Percentiles rank a stretch among this genome's conserved stretches.
Evolutionary conservation across 768 basidiomycete genomes (phyloP).

Genomic region (Guyanaporus albipodus): DNA sequence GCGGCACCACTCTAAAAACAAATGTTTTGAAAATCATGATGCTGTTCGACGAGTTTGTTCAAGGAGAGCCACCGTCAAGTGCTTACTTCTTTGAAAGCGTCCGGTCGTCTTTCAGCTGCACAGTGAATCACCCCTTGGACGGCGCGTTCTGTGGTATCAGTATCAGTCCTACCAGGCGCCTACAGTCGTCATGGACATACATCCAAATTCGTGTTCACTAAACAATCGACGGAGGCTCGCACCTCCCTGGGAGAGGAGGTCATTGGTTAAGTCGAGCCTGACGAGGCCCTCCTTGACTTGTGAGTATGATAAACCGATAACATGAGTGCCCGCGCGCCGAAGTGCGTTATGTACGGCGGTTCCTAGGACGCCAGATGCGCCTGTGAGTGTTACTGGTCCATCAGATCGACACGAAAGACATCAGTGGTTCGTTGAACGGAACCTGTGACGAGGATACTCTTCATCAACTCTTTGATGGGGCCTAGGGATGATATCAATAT

Average conservation of each 20-base stretch:
- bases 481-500: not conserved
- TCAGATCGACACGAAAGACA: conserved; percentile 11
- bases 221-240: conserved; percentile 49
- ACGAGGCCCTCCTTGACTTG: conserved; percentile 50
- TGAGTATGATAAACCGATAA: conserved; percentile 71
- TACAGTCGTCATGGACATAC: conserved; percentile 42
- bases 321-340: conserved; percentile 38
- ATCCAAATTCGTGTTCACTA: conserved; percentile 57
- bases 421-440: not conserved
- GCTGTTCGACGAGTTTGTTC: not conserved
- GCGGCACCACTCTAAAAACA: conserved; percentile 51
- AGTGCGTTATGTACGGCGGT: conserved; percentile 72
- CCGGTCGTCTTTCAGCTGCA: conserved; percentile 90
- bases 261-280: conserved; percentile 68
- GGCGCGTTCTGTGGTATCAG: conserved; percentile 3
- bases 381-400: conserved; percentile 35
- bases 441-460: conserved; percentile 62
- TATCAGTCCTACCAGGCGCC: not conserved
- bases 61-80: not conserved
- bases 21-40: not conserved
- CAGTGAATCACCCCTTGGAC: conserved; percentile 84
- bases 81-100: conserved; percentile 84
- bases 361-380: conserved; percentile 91
- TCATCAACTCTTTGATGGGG: too few relatives aligned
- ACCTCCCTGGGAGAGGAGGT: conserved; percentile 32